Evolutionary conservation across 2,329 filamentous ascomycete species (phyloP), one percentile per base, ranked within the genome.

Genomic region (Epichloe hybrida): DNA sequence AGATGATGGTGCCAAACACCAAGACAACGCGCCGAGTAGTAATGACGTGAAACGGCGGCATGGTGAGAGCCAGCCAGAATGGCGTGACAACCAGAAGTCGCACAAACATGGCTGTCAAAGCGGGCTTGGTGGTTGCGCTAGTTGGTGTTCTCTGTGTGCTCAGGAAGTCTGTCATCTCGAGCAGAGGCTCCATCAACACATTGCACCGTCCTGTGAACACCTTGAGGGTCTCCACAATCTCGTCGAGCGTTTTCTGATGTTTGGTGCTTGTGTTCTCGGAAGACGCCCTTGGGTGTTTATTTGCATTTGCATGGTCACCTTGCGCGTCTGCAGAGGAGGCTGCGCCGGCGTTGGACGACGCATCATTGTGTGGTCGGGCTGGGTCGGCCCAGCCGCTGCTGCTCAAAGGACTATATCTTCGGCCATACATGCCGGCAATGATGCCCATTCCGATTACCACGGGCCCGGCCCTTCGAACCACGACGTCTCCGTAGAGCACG

Each of bases 171-270:
- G 90, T 96, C 64, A 97, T 75, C 56, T 86, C 82, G 43, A 95
- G 74, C 50, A 97, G 77, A 3, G 93, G 93, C 60, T 96, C 90
- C 48, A 97, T 76, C 17, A 98, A 72, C 49, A 95, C 84, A 65
- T 96, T 95, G 68, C 93, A 96, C 46, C 93, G 79, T 5, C 84
- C 86, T 0, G 91, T 97, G 58, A 98, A 88, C 57, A 89, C 82
- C 64, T 89, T 88, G 43, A 98, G 71, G 0, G 88, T 95, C 59
- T 97, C 90, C 51, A 98, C 86, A 54, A 98, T 98, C 69, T 98
- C 93, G 64, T 98, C 93, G 49, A 98, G 69, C 48, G 89, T 96
- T 72, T 96, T 96, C 61, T 95, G 88, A 60, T 93, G 87, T 53
- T 84, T 83, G 41, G 83, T 84, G 54, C 77, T 81, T 6, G 76